Evolutionary conservation across 1,284 basidiomycete genomes (phyloP), one percentile per base, ranked within the genome.

Genomic region (Moesziomyces parantarcticus): DNA sequence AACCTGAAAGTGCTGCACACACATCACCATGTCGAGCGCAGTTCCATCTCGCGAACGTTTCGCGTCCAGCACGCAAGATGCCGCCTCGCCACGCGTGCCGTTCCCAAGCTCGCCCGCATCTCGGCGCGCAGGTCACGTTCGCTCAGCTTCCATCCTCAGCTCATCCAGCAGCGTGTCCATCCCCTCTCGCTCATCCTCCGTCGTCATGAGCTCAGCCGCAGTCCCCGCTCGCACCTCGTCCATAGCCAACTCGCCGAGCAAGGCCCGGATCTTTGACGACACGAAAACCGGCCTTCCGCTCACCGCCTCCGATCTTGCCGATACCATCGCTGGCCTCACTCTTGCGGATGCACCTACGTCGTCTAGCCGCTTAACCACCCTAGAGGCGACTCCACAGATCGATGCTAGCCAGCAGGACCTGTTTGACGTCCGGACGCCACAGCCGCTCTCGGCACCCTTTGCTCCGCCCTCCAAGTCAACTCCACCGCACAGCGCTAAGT

Each of bases 151-250:
- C 10, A 72, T 66, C 18, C 55, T 72, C 25, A 41, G 23, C 18
- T 13, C n/a, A 20, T 51, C 14, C 50, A 70, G 67, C 32, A 69
- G 65, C 36, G 65, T 66, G 1, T 74, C 71, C 25, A 69, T 69
- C 32, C 71, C 71, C 4, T 74, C 71, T 14, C 71, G 71, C 13
- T 65, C 71, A 13, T 69, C 71, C 2, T 74, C 71, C 2, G 61
- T 62, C 42, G 58, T 67, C 39, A 64, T 65, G 58, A 65, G 58
- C 34, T 55, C 58, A 13, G 47, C 55, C n/a, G 47, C 51, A 0
- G 65, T 69, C 2, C 71, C 71, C 20, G 52, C 54, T 25, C 71
- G 71, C 20, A 44, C 32, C 7, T 74, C 71, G 1, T 74, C 62
- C 29, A 65, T 74, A 44, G 29, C 46, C 13, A 43, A 50, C 29